Conservation (phyloP, 257 asterid species). For the Schizonepeta tenuifolia region DNA sequence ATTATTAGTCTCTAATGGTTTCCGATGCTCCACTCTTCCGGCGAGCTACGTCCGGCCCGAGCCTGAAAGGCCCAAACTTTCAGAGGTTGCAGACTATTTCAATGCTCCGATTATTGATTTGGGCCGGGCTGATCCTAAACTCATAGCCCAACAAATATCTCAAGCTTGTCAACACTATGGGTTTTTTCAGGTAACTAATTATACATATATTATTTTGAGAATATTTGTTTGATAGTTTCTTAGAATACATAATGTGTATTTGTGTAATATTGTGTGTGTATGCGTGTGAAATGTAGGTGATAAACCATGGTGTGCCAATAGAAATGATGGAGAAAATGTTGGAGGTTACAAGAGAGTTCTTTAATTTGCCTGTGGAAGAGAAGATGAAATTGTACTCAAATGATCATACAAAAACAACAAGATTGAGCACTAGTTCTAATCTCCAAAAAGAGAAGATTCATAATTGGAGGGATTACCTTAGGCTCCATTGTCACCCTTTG, state of each 20-base stretch:
- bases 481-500: conserved; percentile 89
- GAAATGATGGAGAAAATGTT: conserved; percentile 60
- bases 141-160: conserved; percentile 51
- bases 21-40: conserved; percentile 54
- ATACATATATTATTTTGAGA: too few relatives aligned
- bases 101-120: conserved; percentile 75
- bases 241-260: not conserved
- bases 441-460: conserved; percentile 68
- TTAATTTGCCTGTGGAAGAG: conserved; percentile 67
- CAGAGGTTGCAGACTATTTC: conserved; percentile 50
- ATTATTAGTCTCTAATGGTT: conserved; percentile 66
- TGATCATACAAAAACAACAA: conserved; percentile 68
- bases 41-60: conserved; percentile 72
- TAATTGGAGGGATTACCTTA: conserved; percentile 94
- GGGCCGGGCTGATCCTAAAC: conserved; percentile 41
- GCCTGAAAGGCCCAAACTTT: conserved; percentile 64
- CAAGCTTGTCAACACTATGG: conserved; percentile 68
- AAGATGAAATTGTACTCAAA: conserved; percentile 83
- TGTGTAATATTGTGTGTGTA: not conserved
- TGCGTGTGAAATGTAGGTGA: conserved; percentile 48
- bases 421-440: conserved; percentile 86
- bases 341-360: conserved; percentile 57
- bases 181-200: conserved; percentile 66
- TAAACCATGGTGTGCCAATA: conserved; percentile 68
- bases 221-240: not conserved